Evolutionary conservation across 495 filamentous ascomycete genomes (phyloP), one percentile per base, ranked within the genome.

Genomic region (Aspergillus sclerotioniger): DNA sequence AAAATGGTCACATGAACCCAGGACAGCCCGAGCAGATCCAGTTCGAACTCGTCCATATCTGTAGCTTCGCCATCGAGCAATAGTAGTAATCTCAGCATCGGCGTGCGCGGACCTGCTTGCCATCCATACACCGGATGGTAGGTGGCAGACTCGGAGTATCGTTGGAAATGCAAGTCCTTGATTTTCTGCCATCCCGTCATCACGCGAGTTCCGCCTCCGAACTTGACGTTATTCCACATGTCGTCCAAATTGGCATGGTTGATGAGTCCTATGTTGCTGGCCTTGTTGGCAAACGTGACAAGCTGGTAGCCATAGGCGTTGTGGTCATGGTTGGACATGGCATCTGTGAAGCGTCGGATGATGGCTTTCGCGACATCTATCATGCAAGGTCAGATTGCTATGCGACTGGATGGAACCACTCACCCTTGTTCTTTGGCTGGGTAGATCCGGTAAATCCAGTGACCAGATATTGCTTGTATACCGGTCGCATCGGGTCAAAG

Each of bases 1-100:
- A 80, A 79, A 52, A 80, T 78, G 0, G 77, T 80, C 28, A 78
- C 69, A 61, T 79, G 74, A 0, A 72, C 78, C 78, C 78, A 80
- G 10, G 69, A 67, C 13, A 76, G 71, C 19, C 72, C 62, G 25
- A 80, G 67, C 5, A 80, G 63, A 49, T 79, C 76, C 7, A 80
- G 66, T 51, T 80, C 76, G 56, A 80, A 80, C 53, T 79, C 77
- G 53, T 80, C 73, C 71, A 80, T 80, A 37, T 80, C 77, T 7
- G 63, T 71, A 10, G 76, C 74, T 63, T 80, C 77, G 8, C 74
- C 74, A 57, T 76, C 75, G 8, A 80, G 66, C 0, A 79, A 51
- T 9, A 80, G 68, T 3, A 80, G 67, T 7, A 78, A 47, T 41
- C 76, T 57, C 20, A 80, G 68, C 48, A 72, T 77, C 0, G 77